Conservation (phyloP, 805 yeast genomes). For the Blastobotrys mokoenaii region DNA sequence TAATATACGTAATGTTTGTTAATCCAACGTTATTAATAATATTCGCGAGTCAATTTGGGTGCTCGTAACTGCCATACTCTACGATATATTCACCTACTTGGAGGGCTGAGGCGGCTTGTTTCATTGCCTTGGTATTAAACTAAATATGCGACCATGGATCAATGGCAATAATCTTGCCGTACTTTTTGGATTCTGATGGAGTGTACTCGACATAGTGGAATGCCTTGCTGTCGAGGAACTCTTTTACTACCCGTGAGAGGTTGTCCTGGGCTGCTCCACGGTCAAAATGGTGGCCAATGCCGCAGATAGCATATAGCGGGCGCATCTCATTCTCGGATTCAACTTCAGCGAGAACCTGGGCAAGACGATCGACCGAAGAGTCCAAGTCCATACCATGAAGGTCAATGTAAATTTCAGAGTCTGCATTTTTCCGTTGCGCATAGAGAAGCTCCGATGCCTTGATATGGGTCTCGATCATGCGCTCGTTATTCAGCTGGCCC, state of each 20-base stretch:
- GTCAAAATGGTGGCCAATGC: conserved; percentile 27
- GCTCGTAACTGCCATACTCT: too few species aligned
- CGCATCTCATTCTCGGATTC: conserved; percentile 22
- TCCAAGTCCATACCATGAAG: conserved; percentile 31
- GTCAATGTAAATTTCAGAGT: conserved; percentile 25
- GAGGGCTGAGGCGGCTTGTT: too few species aligned
- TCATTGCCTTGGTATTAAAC: not conserved
- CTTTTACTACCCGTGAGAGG: conserved; percentile 25
- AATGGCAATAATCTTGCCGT: conserved; percentile 33
- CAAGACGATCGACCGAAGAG: conserved; percentile 25
- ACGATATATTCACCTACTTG: too few species aligned
- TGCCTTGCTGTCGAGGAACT: conserved; percentile 31
- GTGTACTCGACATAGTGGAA: conserved; percentile 31
- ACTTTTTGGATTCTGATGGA: conserved; percentile 24
- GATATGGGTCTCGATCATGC: conserved; percentile 21
- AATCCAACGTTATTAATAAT: too few species aligned
- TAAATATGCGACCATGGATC: conserved; percentile 32
- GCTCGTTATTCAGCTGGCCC: conserved; percentile 26
- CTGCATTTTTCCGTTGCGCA: conserved; percentile 18
- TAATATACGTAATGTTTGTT: too few species aligned
- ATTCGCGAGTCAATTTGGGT: not conserved
- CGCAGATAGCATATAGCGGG: conserved; percentile 26
- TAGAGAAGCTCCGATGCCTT: conserved; percentile 23
- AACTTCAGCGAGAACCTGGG: conserved; percentile 17
- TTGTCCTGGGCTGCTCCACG: conserved; percentile 22